These are phyloP conservation scores for Noccaea bulbosa DNA, from an alignment of 345 rosid genomes.

Conservation along the genomic window DNA sequence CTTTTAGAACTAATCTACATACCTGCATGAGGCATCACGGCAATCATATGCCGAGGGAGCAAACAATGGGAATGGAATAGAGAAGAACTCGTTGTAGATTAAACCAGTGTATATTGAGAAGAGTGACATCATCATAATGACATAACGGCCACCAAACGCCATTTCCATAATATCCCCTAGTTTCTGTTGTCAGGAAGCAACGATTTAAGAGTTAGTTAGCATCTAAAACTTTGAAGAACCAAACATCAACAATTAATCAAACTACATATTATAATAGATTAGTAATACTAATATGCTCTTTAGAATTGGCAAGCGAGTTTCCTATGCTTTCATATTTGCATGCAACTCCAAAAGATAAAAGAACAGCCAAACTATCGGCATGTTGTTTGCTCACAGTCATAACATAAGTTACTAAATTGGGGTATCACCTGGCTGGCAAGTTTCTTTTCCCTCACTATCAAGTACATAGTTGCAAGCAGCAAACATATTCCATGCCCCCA, in stretches of 20 bases:
- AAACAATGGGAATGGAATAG: conserved; percentile 88
- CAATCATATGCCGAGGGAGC: conserved; percentile 90
- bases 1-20: conserved; percentile 31
- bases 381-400: conserved; percentile 18
- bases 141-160: conserved; percentile 98
- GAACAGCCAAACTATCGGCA: conserved; percentile 57
- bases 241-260: conserved; percentile 9
- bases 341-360: conserved; percentile 20
- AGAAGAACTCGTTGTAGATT: conserved; percentile 96
- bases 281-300: background rate
- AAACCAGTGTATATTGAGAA: conserved; percentile 95
- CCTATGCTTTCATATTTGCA: background rate
- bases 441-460: conserved; percentile 84
- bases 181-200: conserved; percentile 56
- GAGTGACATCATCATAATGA: conserved; percentile 88
- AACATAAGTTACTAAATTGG: conserved; percentile 32
- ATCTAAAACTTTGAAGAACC: conserved; percentile 15
- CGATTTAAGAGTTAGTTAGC: conserved; percentile 32
- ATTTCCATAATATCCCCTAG: conserved; percentile 95
- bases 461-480: conserved; percentile 72
- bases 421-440: conserved; percentile 81
- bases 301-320: conserved; percentile 6
- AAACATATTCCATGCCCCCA: conserved; percentile 99
- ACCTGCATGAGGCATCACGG: conserved; percentile 97
- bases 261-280: background rate